A percentile compares a stretch with the other conserved stretches of the same genome.
These are phyloP conservation scores for Lactarius deliciosus DNA, from an alignment of 768 basidiomycete genomes.

Conservation along the genomic window DNA sequence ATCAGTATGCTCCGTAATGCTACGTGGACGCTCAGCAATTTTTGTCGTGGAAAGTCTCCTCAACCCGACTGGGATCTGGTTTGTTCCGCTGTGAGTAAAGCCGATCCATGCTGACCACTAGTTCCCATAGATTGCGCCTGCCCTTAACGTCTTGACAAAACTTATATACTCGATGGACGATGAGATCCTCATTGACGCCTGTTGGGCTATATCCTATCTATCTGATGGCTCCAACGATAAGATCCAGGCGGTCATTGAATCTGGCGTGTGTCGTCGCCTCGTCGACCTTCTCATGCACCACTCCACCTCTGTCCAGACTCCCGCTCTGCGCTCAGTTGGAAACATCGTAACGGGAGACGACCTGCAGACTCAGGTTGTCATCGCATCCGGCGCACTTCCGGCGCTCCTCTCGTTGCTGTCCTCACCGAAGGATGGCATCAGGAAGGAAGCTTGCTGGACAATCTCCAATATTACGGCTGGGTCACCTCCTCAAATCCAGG, in stretches of 20 bases:
- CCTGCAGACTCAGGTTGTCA: slow-evolving; percentile 98
- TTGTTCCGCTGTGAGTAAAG: slow-evolving; percentile 35
- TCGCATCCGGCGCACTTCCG: slow-evolving; percentile 95
- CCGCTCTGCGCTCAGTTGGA: slow-evolving; percentile 95
- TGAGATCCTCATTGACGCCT: slow-evolving; percentile 98
- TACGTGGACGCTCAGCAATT: slow-evolving; percentile 99
- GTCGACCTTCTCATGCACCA: slow-evolving; percentile 96
- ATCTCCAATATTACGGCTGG: slow-evolving; percentile 99
- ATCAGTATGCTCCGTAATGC: slow-evolving; percentile 98
- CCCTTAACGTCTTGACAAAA: slow-evolving; percentile 94
- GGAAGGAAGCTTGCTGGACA: slow-evolving; percentile 99
- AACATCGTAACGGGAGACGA: slow-evolving; percentile 99
- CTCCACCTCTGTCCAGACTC: slow-evolving; percentile 95
- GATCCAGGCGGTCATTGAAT: slow-evolving; percentile 99
- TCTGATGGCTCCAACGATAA: slow-evolving; percentile 99
- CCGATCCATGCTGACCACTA: slow-evolving; percentile 25
- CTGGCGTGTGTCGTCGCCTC: slow-evolving; percentile 94
- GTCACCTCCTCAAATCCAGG: slow-evolving; percentile 93
- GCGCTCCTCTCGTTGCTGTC: slow-evolving; percentile 91
- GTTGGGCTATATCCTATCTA: slow-evolving; percentile 99
- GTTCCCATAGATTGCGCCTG: slow-evolving; percentile 84
- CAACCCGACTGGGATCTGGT: slow-evolving; percentile 98
- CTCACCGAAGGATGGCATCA: slow-evolving; percentile 97
- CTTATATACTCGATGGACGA: slow-evolving; percentile 98
- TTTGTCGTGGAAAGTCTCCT: slow-evolving; percentile 96